Percentiles rank a stretch among this genome's conserved stretches.
Evolutionary conservation across 2,329 filamentous ascomycete species (phyloP).

Genomic region (Diaporthe sp.): DNA sequence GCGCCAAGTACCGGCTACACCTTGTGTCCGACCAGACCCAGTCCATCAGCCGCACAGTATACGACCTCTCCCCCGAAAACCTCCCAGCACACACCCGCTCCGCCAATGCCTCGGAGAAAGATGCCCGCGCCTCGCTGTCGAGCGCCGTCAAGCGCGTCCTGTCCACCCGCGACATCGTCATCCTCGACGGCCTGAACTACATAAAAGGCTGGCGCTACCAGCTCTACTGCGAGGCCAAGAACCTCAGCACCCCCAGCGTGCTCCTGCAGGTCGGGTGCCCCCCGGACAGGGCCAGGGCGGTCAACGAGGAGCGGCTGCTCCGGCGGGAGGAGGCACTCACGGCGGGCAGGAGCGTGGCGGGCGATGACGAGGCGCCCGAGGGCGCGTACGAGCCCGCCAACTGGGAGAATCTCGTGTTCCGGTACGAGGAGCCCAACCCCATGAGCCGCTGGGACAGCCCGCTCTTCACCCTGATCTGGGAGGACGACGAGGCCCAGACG

Average conservation of each 20-base stretch:
- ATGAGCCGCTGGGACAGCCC: conserved; percentile 90
- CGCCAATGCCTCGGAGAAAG: conserved; percentile 83
- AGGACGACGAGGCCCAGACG: conserved; percentile 76
- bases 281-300: conserved; percentile 63
- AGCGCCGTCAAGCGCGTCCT: conserved; percentile 84
- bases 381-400: conserved; percentile 69
- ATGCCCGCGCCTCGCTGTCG: conserved; percentile 82
- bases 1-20: conserved; percentile 73
- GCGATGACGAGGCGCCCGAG: conserved; percentile 50
- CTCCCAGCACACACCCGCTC: conserved; percentile 74
- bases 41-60: conserved; percentile 77
- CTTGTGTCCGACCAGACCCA: conserved; percentile 81
- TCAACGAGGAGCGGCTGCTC: conserved; percentile 73
- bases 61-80: conserved; percentile 70
- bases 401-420: conserved; percentile 84
- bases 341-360: conserved; percentile 49
- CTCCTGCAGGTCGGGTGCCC: conserved; percentile 76
- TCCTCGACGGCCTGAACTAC: conserved; percentile 86
- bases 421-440: conserved; percentile 88
- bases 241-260: conserved; percentile 80
- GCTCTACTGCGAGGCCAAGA: conserved; percentile 87
- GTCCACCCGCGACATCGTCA: conserved; percentile 79
- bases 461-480: conserved; percentile 83
- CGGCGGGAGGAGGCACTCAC: conserved; percentile 48
- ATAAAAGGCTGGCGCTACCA: conserved; percentile 94